Base-by-base conservation (phyloP, 495 filamentous ascomycete species). In the Penicillium odoratum region DNA sequence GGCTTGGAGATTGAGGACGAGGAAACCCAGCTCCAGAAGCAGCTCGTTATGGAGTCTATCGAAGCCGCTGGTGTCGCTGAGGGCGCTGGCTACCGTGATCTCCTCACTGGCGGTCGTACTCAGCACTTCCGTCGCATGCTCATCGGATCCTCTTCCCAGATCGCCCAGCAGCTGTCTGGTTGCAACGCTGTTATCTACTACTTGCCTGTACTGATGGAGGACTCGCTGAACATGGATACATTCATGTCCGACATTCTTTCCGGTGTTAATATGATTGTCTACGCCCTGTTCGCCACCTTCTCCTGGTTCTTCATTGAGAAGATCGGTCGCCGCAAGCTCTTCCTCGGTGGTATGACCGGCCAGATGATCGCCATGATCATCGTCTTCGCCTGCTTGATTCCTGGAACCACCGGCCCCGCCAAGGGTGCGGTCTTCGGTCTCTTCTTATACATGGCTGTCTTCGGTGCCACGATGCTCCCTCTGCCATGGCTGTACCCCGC, bases 151-250 rank as follows among this genome's bases (percentile, higher is more conserved):
- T 85, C 82, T 18, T 84, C 85, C 4, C 91, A 94, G 73, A 79
- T 94, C 61, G 88, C 93, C 76, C 90, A 94, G 70, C 91, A 95
- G 63, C 75, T 93, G 33, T 83, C 84, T 53, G 77, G 77, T 21
- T 91, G 88, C 77, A 93, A 93, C 57, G 89, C 89, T 11, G 88
- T 93, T 62, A 93, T 93, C 62, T 95, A 95, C 78, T 93, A 89
- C 67, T 87, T 91, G 59, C 89, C 90, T 0, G 84, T 93, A 16
- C 78, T 95, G 5, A 87, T 93, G 62, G 72, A 92, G 70, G 69
- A 78, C 3, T 87, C 84, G 1, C 85, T 93, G 49, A 68, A 74
- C n/a, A 72, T 83, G 60, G 68, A 61, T 8, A 81, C 88, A 45
- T 81, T 85, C 58, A 81, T 92, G 70, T 82, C 85, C 9, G 74